Conservation (phyloP, 2,329 filamentous ascomycete genomes). For the Pyrenochaeta sp. region DNA sequence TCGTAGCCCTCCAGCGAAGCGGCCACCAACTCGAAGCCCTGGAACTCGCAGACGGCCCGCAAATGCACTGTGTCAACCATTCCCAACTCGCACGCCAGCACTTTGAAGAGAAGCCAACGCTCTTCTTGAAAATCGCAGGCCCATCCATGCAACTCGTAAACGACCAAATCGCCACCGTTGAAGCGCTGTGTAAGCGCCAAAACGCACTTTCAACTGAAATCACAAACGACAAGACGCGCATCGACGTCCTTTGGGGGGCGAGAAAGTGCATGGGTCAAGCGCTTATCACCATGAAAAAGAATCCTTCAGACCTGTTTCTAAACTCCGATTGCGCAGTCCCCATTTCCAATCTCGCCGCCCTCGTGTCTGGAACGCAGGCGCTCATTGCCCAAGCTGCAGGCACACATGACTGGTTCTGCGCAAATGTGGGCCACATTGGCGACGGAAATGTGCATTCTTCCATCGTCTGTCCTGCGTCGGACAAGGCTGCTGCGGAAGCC, state of each 20-base stretch:
- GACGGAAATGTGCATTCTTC: conserved; percentile 61
- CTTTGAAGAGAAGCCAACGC: conserved; percentile 72
- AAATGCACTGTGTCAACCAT: conserved; percentile 76
- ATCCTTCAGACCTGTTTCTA: conserved; percentile 69
- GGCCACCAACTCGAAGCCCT: conserved; percentile 87
- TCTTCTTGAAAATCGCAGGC: conserved; percentile 79
- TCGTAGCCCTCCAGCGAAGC: conserved; percentile 76
- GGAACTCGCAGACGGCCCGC: conserved; percentile 86
- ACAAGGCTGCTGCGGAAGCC: conserved; percentile 32
- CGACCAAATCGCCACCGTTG: conserved; percentile 75
- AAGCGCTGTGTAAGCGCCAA: conserved; percentile 62
- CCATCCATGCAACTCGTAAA: conserved; percentile 68
- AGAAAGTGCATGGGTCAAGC: conserved; percentile 77
- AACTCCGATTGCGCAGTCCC: conserved; percentile 83
- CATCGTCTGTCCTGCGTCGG: conserved; percentile 38
- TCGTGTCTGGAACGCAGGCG: conserved; percentile 76
- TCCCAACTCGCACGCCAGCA: conserved; percentile 63
- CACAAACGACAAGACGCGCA: conserved; percentile 67
- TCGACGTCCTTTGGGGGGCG: conserved; percentile 74
- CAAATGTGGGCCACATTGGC: conserved; percentile 75
- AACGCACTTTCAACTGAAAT: conserved; percentile 72
- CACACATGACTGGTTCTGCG: conserved; percentile 35
- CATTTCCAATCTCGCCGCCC: conserved; percentile 72
- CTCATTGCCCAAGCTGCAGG: conserved; percentile 59
- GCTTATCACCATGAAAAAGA: conserved; percentile 69